These are phyloP conservation scores for Fusarium sororula DNA, from an alignment of 2,329 filamentous ascomycete genomes.

Conservation along the genomic window DNA sequence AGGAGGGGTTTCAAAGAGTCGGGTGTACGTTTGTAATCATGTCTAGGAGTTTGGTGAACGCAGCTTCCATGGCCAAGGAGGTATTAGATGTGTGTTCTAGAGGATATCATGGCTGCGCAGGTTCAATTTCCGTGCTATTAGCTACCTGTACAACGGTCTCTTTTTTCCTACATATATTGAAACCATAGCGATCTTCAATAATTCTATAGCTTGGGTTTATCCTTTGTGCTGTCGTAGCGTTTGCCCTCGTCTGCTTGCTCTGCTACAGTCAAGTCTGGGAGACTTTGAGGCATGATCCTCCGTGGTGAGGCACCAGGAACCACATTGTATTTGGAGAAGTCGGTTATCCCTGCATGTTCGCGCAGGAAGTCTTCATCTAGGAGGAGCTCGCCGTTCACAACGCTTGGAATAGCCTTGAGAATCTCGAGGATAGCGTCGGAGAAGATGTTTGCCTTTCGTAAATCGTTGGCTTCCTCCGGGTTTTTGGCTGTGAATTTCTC, in stretches of 20 bases:
- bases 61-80: constrained; percentile 21
- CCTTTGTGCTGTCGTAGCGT: constrained; percentile 70
- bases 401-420: constrained; percentile 64
- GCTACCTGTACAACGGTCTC: constrained; percentile 29
- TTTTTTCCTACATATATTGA: constrained; percentile 18
- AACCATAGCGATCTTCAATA: constrained; percentile 2
- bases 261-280: constrained; percentile 76
- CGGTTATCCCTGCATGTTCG: constrained; percentile 67
- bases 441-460: constrained; percentile 78
- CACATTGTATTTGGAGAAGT: constrained; percentile 79
- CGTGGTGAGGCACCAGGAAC: constrained; percentile 70
- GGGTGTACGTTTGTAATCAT: constrained; percentile 30
- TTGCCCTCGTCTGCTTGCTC: constrained; percentile 85
- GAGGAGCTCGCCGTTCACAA: constrained; percentile 76
- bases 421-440: constrained; percentile 82
- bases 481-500: constrained; percentile 58
- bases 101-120: constrained; percentile 32
- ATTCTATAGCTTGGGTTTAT: constrained; percentile 51
- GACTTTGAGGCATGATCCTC: constrained; percentile 77
- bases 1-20: constrained; percentile 27
- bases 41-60: constrained; percentile 36
- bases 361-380: constrained; percentile 86
- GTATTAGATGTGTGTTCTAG: constrained; percentile 39
- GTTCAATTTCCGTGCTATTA: constrained; percentile 17
- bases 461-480: constrained; percentile 60